phyloP scores from a whole-genome alignment of 768 basidiomycete genomes.

The Auricularia auricula-judae region DNA sequence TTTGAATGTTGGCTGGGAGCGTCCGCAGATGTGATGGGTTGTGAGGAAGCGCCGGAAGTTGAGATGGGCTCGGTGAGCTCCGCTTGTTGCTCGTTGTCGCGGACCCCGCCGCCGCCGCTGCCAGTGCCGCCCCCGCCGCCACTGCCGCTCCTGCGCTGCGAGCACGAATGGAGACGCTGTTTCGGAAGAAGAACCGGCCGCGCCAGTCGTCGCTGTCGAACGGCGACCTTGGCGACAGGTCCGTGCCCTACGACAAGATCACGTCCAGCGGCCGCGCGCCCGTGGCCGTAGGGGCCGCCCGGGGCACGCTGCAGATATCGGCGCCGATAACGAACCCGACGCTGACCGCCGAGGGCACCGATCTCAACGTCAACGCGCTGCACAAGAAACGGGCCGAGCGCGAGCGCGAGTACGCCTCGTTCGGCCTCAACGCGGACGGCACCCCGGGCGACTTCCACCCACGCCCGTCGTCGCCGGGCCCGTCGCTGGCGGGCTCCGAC shows the following conservation, averaged over 20 bases:
- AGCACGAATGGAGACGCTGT: constrained; percentile 47
- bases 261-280: constrained; percentile 48
- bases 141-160: not conserved
- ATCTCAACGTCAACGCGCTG: constrained; percentile 51
- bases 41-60: too few species aligned
- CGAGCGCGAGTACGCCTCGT: constrained; percentile 37
- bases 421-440: constrained; percentile 23
- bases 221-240: constrained; percentile 47
- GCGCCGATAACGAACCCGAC: constrained; percentile 79
- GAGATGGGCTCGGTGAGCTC: too few species aligned
- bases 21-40: too few species aligned
- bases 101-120: too few species aligned
- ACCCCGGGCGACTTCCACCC: constrained; percentile 12
- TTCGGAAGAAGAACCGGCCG: constrained; percentile 52
- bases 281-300: constrained; percentile 41
- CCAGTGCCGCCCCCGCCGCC: not conserved
- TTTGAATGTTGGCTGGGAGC: too few species aligned
- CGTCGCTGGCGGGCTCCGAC: constrained; percentile 3
- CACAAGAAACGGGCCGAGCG: constrained; percentile 42
- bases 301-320: constrained; percentile 53
- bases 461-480: constrained; percentile 3
- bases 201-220: constrained; percentile 50
- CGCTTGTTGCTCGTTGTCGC: too few species aligned
- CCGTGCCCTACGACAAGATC: constrained; percentile 64
- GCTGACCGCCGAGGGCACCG: constrained; percentile 59